phyloP scores from a whole-genome alignment of 2,329 filamentous ascomycete genomes.

The Neurospora crassa region DNA sequence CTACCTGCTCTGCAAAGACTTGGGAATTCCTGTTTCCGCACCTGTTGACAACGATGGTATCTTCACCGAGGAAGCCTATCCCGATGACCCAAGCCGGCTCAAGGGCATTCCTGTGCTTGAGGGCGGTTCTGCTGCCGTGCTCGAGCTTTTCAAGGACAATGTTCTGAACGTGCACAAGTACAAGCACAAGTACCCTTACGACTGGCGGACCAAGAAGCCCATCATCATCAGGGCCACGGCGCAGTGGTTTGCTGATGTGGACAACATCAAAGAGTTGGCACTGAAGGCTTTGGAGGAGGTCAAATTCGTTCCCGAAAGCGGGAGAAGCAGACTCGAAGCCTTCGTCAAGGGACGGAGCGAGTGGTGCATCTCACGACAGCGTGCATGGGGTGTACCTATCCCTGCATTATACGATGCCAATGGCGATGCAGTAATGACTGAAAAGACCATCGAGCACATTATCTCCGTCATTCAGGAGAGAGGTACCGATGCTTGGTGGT shows the following conservation, averaged over 20 bases:
- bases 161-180: constrained; percentile 64
- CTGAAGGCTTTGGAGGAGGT: constrained; percentile 62
- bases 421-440: constrained; percentile 68
- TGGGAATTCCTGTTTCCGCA: constrained; percentile 66
- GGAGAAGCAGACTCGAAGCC: constrained; percentile 66
- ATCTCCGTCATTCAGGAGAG: constrained; percentile 66
- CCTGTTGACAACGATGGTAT: constrained; percentile 74
- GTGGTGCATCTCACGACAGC: constrained; percentile 96
- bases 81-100: constrained; percentile 57
- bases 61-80: constrained; percentile 74
- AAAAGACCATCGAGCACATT: constrained; percentile 74
- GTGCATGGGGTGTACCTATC: constrained; percentile 94
- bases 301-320: constrained; percentile 66
- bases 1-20: constrained; percentile 67
- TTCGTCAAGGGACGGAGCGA: constrained; percentile 84
- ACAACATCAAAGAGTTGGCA: constrained; percentile 65
- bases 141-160: constrained; percentile 56
- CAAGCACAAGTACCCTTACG: constrained; percentile 91
- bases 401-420: constrained; percentile 72
- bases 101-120: constrained; percentile 61
- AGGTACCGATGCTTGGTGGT: constrained; percentile 92
- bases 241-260: constrained; percentile 96
- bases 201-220: constrained; percentile 92
- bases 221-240: constrained; percentile 87
- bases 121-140: constrained; percentile 58